Percentiles rank a stretch among this genome's conserved stretches.
These are phyloP conservation scores for Aspergillus sp. DNA, from an alignment of 2,329 filamentous ascomycete species.

Conservation along the genomic window DNA sequence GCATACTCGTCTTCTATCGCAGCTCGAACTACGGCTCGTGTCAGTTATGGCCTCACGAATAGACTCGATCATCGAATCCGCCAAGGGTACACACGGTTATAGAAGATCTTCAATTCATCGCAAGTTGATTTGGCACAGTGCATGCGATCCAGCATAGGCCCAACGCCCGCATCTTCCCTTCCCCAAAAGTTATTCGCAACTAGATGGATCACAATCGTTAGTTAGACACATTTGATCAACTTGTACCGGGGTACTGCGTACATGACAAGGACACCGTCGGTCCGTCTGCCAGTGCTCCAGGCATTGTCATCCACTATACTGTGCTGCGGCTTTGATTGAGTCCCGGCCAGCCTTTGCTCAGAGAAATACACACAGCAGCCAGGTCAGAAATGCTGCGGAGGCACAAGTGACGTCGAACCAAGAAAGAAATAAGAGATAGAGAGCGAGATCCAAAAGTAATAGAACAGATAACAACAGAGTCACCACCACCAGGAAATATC, in stretches of 20 bases:
- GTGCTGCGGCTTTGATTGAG: conserved; percentile 15
- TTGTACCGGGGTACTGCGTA: conserved; percentile 29
- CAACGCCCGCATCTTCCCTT: conserved; percentile 93
- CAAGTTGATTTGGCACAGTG: conserved; percentile 86
- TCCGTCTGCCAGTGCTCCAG: conserved; percentile 52
- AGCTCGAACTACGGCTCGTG: conserved; percentile 57
- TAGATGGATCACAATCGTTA: conserved; percentile 25
- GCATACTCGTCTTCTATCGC: conserved; percentile 96
- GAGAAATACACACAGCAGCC: conserved; percentile 3
- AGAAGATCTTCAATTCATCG: conserved; percentile 89
- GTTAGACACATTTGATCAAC: neutral
- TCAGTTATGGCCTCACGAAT: conserved; percentile 6
- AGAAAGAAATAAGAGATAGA: conserved; percentile 5
- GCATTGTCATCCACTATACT: conserved; percentile 41
- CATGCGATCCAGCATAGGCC: conserved; percentile 88
- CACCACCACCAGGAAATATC: neutral
- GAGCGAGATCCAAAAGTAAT: neutral
- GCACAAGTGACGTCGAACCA: conserved; percentile 3
- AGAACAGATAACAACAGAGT: neutral
- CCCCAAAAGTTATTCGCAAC: conserved; percentile 99
- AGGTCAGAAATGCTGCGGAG: conserved; percentile 4
- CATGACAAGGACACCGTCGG: conserved; percentile 62
- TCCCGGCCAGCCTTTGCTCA: conserved; percentile 32
- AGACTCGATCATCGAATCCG: neutral
- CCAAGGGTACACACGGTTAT: conserved; percentile 53